Evolutionary conservation across 495 filamentous ascomycete genomes (phyloP).

Genomic region (Penicillium nucicola): DNA sequence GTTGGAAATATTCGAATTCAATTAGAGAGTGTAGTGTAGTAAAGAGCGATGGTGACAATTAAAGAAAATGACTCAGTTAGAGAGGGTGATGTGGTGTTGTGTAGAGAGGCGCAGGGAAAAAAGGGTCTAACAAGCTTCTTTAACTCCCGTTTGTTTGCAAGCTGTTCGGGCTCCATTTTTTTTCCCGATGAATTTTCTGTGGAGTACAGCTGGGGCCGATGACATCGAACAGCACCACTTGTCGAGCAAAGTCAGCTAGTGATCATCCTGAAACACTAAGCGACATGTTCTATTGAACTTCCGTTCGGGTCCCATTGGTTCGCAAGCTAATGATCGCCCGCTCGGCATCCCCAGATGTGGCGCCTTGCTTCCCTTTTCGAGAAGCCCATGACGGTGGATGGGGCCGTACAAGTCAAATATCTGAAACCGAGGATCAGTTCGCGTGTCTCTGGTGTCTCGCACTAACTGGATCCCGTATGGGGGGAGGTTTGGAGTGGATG

Average conservation of each 20-base stretch:
- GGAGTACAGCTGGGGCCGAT: conserved; percentile 1
- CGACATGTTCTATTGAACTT: conserved; percentile 9
- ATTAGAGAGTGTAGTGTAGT: neutral
- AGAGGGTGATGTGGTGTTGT: neutral
- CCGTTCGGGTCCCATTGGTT: neutral
- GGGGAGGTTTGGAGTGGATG: neutral
- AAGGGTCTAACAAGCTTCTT: neutral
- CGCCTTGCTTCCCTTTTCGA: conserved; percentile 1
- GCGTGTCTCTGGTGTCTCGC: conserved; percentile 2
- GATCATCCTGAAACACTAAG: conserved; percentile 10
- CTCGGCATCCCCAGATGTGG: conserved; percentile 10
- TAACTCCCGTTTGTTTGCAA: neutral
- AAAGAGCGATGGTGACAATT: neutral
- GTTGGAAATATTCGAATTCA: neutral
- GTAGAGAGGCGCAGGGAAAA: neutral
- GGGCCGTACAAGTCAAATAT: neutral
- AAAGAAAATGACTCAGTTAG: neutral
- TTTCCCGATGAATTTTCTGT: conserved; percentile 6
- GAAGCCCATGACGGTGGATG: conserved; percentile 1
- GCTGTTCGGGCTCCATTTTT: conserved; percentile 3
- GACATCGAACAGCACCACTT: conserved; percentile 1
- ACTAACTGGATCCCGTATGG: neutral
- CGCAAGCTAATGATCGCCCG: conserved; percentile 1
- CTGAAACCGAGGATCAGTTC: conserved; percentile 1
- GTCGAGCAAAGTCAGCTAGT: neutral